phyloP scores from a whole-genome alignment of 1,284 basidiomycete genomes.

The Entoloma clypeatum region DNA sequence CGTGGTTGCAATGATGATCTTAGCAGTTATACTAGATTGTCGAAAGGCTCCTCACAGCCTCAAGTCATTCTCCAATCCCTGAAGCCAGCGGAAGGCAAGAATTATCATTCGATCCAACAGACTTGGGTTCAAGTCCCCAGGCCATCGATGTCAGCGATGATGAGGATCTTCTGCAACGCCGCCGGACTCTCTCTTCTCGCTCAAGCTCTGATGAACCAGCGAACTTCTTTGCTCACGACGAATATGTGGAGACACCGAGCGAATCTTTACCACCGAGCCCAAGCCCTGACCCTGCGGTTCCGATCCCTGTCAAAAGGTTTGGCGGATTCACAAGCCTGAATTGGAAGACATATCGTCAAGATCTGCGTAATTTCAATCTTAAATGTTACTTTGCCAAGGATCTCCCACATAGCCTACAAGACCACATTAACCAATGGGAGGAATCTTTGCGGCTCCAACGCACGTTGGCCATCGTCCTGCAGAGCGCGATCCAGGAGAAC shows the following conservation, averaged over 20 bases:
- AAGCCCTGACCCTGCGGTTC: slow-evolving; percentile 13
- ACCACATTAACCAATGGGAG: slow-evolving; percentile 47
- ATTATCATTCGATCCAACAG: not conserved
- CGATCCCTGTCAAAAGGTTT: slow-evolving; percentile 16
- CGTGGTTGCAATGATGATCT: not conserved
- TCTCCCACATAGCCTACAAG: slow-evolving; percentile 47
- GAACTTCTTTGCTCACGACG: slow-evolving; percentile 9
- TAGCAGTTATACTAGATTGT: slow-evolving; percentile 3
- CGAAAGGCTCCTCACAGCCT: slow-evolving; percentile 9
- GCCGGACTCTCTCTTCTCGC: slow-evolving; percentile 14
- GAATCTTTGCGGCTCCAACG: slow-evolving; percentile 30
- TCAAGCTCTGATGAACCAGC: slow-evolving; percentile 14
- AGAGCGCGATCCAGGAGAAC: slow-evolving; percentile 52
- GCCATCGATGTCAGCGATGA: not conserved
- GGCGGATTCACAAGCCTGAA: slow-evolving; percentile 31
- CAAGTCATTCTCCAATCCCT: not conserved
- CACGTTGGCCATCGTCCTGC: slow-evolving; percentile 45
- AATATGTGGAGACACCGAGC: slow-evolving; percentile 2
- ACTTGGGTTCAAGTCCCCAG: not conserved
- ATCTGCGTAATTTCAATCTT: slow-evolving; percentile 27
- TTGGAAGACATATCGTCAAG: slow-evolving; percentile 30
- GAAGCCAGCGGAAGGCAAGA: no score
- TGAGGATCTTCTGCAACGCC: slow-evolving; percentile 1
- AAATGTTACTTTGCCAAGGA: slow-evolving; percentile 37
- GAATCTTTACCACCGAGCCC: slow-evolving; percentile 11